Evolutionary conservation across 495 filamentous ascomycete genomes (phyloP), one percentile per base, ranked within the genome.

Genomic region (Astrothelium subdiscretum): DNA sequence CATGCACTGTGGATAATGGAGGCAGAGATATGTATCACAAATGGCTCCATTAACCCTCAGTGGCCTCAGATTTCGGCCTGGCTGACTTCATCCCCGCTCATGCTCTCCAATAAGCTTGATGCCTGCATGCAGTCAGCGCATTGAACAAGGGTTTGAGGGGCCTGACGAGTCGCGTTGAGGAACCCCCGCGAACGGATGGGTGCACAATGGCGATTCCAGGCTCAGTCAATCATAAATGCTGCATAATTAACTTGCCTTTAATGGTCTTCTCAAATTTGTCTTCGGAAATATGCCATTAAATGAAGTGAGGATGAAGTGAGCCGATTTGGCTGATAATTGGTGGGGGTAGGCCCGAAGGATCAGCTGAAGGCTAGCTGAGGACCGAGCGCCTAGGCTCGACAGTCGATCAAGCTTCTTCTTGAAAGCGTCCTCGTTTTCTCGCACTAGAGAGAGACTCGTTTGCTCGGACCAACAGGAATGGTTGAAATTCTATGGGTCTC

Each of bases 401-500:
- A n/a, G 6, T 10, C 20, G 42, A 11, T 18, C 8, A 10, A 48
- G 15, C 15, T 6, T 48, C 18, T 48, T 20, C 18, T 48, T 48
- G 18, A 48, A 20, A n/a, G 20, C 18, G 20, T 48, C 20, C 6
- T n/a, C 4, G 5, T 20, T n/a, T n/a, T 48, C 42, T 3, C n/a
- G n/a, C n/a, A n/a, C n/a, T n/a, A n/a, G n/a, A n/a, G n/a, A n/a
- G n/a, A n/a, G n/a, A n/a, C n/a, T n/a, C n/a, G n/a, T n/a, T n/a
- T n/a, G n/a, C n/a, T n/a, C n/a, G n/a, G n/a, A n/a, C n/a, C n/a
- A n/a, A n/a, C n/a, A n/a, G n/a, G n/a, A 11, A 15, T 54, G 5
- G 22, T 54, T 3, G 48, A 26, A 6, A 54, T 54, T 20, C 79
- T 67, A 85, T n/a, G 84, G 79, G 18, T 84, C 78, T 27, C 80